A percentile compares a stretch with the other conserved stretches of the same genome.
Evolutionary conservation across 805 yeast species (phyloP).

Genomic region (Yamadazyma nakazawae): DNA sequence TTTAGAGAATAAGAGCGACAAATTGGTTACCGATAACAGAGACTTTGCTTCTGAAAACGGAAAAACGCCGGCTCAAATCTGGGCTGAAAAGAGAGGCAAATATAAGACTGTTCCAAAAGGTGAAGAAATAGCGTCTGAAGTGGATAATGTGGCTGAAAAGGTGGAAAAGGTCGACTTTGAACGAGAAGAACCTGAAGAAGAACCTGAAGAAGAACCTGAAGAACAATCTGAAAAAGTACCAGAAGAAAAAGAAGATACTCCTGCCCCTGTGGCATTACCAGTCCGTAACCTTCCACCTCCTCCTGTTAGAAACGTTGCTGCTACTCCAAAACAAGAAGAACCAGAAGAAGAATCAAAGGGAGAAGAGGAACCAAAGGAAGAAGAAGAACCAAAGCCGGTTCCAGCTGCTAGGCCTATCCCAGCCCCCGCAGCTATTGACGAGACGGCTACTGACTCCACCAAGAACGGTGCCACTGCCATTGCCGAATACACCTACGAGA

Average conservation of each 20-base stretch:
- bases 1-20: conserved; percentile 34
- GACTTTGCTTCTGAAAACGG: conserved; percentile 69
- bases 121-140: conserved; percentile 18
- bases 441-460: conserved; percentile 1
- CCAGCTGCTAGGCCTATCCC: conserved; percentile 11
- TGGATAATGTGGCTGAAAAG: conserved; percentile 17
- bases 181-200: background rate
- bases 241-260: background rate
- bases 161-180: conserved; percentile 10
- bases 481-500: conserved; percentile 78
- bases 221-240: conserved; percentile 8
- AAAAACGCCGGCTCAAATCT: conserved; percentile 89
- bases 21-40: conserved; percentile 56
- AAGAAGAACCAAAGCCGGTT: conserved; percentile 10
- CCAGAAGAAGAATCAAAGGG: conserved; percentile 11
- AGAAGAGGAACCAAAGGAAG: conserved; percentile 10
- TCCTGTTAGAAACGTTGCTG: conserved; percentile 15
- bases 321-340: conserved; percentile 9
- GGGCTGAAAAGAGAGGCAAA: conserved; percentile 90
- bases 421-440: conserved; percentile 11
- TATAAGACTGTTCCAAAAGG: conserved; percentile 40
- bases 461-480: conserved; percentile 45
- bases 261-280: conserved; percentile 1
- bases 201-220: conserved; percentile 10
- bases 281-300: conserved; percentile 18